These are phyloP conservation scores for Phylloporus arenicola DNA, from an alignment of 768 basidiomycete genomes.

Conservation along the genomic window DNA sequence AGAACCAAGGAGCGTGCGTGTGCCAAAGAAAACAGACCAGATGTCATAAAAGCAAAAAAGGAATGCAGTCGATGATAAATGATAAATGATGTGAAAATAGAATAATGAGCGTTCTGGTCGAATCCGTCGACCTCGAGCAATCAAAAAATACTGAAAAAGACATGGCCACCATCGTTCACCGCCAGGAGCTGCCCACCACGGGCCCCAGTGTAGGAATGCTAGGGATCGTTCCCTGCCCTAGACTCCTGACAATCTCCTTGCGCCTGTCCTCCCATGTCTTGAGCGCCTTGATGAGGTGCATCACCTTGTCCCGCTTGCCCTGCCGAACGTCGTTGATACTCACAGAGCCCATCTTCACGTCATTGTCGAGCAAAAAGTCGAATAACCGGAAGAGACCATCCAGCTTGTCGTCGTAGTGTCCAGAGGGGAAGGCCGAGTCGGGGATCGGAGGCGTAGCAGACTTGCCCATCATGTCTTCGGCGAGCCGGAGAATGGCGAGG, in stretches of 20 bases:
- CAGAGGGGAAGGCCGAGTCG: conserved; percentile 71
- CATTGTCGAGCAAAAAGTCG: conserved; percentile 89
- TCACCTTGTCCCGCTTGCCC: conserved; percentile 75
- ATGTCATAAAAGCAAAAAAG: not conserved
- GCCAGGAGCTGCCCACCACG: conserved; percentile 3
- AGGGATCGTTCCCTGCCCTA: conserved; percentile 37
- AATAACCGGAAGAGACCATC: conserved; percentile 86
- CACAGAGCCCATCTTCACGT: conserved; percentile 85
- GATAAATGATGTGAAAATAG: conserved; percentile 5
- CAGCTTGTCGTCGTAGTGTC: conserved; percentile 68
- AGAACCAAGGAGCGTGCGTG: conserved; percentile 5
- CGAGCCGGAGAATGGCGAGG: conserved; percentile 75
- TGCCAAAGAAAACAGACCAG: not conserved
- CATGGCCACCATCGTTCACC: not conserved
- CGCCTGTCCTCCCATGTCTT: conserved; percentile 80
- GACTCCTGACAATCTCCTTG: conserved; percentile 46
- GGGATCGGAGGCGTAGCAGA: conserved; percentile 66
- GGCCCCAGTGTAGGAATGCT: conserved; percentile 11
- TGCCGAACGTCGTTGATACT: conserved; percentile 90
- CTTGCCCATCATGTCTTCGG: conserved; percentile 71
- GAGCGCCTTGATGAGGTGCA: conserved; percentile 71
- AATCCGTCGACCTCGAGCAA: conserved; percentile 8
- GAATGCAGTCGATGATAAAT: not conserved
- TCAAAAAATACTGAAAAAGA: too few relatives aligned
- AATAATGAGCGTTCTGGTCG: conserved; percentile 18